Percentiles rank a stretch among this genome's conserved stretches.
Conservation (phyloP, 139 green algal species). For the Micromonas pusilla region DNA sequence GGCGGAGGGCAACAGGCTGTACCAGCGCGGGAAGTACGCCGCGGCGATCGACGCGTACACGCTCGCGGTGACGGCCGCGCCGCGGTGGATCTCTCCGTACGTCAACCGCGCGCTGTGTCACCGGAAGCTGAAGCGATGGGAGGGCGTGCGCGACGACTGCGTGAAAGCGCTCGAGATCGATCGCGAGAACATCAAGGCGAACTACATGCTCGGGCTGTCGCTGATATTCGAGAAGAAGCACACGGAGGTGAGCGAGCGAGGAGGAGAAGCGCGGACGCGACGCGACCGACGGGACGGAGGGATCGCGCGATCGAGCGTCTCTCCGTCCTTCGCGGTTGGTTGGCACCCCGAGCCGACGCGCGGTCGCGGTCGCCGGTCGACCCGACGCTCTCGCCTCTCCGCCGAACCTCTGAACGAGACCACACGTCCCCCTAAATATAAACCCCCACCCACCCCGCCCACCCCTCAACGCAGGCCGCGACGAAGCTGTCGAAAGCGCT, state of each 20-base stretch:
- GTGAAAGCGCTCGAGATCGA: slow-evolving; percentile 16
- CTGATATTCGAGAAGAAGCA: slow-evolving; percentile 4
- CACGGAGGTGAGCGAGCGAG: too few relatives aligned
- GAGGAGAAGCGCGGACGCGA: too few relatives aligned
- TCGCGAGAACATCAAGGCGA: slow-evolving; percentile 22
- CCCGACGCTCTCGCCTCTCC: too few relatives aligned
- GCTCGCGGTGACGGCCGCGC: slow-evolving; percentile 8
- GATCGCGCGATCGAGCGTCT: too few relatives aligned
- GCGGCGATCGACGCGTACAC: slow-evolving; percentile 30
- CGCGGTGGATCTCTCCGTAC: slow-evolving; percentile 10
- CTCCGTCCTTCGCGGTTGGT: too few relatives aligned
- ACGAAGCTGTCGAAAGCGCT: slow-evolving; percentile 8
- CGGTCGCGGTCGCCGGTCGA: too few relatives aligned
- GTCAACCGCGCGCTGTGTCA: slow-evolving; percentile 30
- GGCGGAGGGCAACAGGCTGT: not conserved
- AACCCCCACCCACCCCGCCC: too few relatives aligned
- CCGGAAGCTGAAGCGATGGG: slow-evolving; percentile 8
- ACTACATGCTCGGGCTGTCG: slow-evolving; percentile 24
- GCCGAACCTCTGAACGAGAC: too few relatives aligned
- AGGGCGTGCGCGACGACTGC: slow-evolving; percentile 19
- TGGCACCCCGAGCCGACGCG: too few relatives aligned
- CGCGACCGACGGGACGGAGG: too few relatives aligned
- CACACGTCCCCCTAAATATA: too few relatives aligned
- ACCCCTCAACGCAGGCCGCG: too few relatives aligned
- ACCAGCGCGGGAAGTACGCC: slow-evolving; percentile 14